phyloP scores from a whole-genome alignment of 257 asterid genomes.

The Solanum pinnatisectum region DNA sequence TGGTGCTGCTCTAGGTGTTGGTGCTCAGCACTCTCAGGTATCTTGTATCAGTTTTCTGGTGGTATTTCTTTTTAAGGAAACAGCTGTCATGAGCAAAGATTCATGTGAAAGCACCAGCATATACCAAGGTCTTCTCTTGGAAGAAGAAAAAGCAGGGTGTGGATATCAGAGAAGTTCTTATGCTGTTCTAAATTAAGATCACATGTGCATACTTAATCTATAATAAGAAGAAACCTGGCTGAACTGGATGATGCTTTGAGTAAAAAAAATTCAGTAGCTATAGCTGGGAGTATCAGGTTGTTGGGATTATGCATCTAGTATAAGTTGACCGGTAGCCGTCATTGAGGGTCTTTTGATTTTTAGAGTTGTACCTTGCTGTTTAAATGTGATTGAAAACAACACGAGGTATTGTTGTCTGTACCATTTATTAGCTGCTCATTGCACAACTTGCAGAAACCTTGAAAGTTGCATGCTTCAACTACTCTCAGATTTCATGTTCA shows the following conservation, averaged over 20 bases:
- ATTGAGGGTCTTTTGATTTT: background rate
- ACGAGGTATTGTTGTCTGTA: background rate
- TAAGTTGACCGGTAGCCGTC: background rate
- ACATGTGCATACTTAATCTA: background rate
- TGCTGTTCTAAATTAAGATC: background rate
- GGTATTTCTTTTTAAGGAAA: background rate
- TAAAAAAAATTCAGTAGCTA: background rate
- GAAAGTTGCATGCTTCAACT: background rate
- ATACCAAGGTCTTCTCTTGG: background rate
- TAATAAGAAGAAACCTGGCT: background rate
- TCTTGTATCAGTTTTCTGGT: background rate
- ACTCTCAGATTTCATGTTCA: background rate
- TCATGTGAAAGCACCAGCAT: background rate
- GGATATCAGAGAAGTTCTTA: background rate
- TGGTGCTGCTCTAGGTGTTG: constrained; percentile 52
- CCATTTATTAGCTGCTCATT: background rate
- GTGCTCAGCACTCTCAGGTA: constrained; percentile 52
- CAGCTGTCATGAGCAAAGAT: background rate
- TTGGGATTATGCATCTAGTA: background rate
- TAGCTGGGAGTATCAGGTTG: background rate
- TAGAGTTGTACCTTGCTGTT: background rate
- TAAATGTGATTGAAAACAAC: background rate
- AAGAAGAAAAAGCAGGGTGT: background rate
- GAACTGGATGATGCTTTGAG: background rate
- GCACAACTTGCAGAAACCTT: background rate